Base-by-base conservation (phyloP, 768 basidiomycete genomes). In the Panaeolus papilionaceus region DNA sequence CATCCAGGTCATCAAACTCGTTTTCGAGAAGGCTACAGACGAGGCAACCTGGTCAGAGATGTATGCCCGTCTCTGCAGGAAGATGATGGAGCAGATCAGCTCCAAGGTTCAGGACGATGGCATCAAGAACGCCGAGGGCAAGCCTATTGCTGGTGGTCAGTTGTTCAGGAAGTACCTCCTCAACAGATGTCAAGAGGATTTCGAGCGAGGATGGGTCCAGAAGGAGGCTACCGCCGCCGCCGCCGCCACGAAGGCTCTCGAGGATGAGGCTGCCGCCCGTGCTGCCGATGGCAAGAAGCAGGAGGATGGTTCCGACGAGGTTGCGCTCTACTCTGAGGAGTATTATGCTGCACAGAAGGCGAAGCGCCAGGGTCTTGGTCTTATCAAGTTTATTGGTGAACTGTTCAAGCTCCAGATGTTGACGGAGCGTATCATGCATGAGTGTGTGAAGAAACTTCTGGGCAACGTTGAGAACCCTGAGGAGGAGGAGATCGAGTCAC, bases 341-440 rank as follows among this genome's bases (percentile, higher is more conserved):
- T 98, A 98, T 82, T 96, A 97, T 74, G 91, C 92, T 44, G 95
- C 95, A 16, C 92, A 96, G 79, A 98, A 97, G 84, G 97, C 96
- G 47, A 99, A 98, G 83, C 93, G 96, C 68, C 93, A 94, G 70
- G 96, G 97, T 78, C 90, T 98, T 12, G 95, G 97, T 83, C 87
- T 99, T 72, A 95, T 98, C 83, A 94, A 93, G 79, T 96, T 99
- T 82, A 98, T 99, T 70, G 96, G 97, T 70, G 97, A 99, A 81
- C 84, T 99, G 65, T 99, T 95, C 91, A 98, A 98, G 82, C 84
- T 99, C n/a, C 93, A 94, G 81, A 98, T 98, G 95, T 84, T 99
- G 65, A 96, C 95, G 61, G 95, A 96, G 82, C 91, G 95, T 72
- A 97, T 99, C 82, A 99, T 99, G 94, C 93, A 96, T 83, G 93